Percentiles rank a stretch among this genome's conserved stretches.
Evolutionary conservation across 495 filamentous ascomycete species (phyloP).

Genomic region (Podospora appendiculata): DNA sequence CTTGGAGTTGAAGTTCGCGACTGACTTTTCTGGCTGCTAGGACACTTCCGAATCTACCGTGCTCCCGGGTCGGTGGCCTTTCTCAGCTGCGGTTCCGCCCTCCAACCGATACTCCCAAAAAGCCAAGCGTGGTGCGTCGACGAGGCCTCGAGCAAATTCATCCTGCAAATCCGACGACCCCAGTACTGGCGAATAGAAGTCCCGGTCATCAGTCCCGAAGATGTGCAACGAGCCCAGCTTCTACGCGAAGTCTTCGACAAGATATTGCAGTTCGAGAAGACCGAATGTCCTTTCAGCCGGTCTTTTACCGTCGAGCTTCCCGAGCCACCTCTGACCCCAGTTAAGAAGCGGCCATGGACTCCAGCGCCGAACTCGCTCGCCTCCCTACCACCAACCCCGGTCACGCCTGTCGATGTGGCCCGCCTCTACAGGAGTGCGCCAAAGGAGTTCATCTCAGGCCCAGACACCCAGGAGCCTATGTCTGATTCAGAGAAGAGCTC

Average conservation of each 20-base stretch:
- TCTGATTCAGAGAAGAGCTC: background rate
- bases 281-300: conserved; percentile 75
- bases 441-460: background rate
- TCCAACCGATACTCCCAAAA: conserved; percentile 78
- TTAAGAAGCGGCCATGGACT: conserved; percentile 62
- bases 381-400: conserved; percentile 14
- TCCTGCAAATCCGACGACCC: conserved; percentile 68
- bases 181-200: conserved; percentile 88
- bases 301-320: conserved; percentile 70
- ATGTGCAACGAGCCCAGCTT: conserved; percentile 50
- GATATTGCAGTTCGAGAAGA: conserved; percentile 78
- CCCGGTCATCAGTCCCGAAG: conserved; percentile 52
- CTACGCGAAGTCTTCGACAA: conserved; percentile 62
- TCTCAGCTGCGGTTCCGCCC: conserved; percentile 69
- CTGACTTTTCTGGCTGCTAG: conserved; percentile 25
- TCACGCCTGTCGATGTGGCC: conserved; percentile 17
- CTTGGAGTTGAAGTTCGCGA: background rate
- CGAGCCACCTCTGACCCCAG: conserved; percentile 55
- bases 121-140: conserved; percentile 92
- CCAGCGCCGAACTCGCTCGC: conserved; percentile 42
- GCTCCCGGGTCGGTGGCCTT: conserved; percentile 77
- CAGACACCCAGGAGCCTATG: background rate
- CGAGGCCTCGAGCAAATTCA: conserved; percentile 68
- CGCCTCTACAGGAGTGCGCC: conserved; percentile 7
- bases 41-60: conserved; percentile 70